Evolutionary conservation across 140 eudicot genomes (phyloP).

Genomic region (Flaveria floridana): DNA sequence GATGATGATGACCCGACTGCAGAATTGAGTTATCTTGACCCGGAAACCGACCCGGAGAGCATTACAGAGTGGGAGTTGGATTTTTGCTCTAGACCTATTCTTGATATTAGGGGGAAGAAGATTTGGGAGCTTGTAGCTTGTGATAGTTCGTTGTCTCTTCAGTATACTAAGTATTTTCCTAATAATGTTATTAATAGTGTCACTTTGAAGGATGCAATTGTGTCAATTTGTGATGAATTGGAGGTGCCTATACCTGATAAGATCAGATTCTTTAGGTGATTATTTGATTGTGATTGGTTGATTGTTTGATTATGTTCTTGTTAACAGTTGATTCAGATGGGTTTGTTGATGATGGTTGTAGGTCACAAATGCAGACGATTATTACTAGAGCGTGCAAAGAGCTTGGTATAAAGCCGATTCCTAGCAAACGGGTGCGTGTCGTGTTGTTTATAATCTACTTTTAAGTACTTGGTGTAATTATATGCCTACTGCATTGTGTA

Average conservation of each 20-base stretch:
- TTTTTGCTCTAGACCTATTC: constrained; percentile 94
- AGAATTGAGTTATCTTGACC: constrained; percentile 80
- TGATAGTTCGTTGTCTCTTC: constrained; percentile 81
- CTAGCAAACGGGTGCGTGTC: constrained; percentile 79
- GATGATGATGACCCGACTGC: constrained; percentile 83
- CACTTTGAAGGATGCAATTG: constrained; percentile 77
- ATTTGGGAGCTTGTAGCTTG: constrained; percentile 97
- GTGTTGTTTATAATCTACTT: neutral
- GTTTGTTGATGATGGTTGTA: constrained; percentile 33
- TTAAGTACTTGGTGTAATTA: neutral
- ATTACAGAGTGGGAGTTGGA: constrained; percentile 90
- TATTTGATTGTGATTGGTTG: neutral
- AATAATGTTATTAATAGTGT: constrained; percentile 91
- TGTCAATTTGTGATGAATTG: constrained; percentile 69
- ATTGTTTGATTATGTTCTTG: neutral
- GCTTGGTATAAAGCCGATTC: constrained; percentile 80
- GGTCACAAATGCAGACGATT: constrained; percentile 99
- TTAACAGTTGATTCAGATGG: neutral
- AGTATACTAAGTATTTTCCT: constrained; percentile 87
- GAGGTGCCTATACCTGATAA: constrained; percentile 91
- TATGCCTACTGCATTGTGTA: neutral
- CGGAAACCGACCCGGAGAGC: constrained; percentile 77
- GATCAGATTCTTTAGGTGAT: constrained; percentile 77
- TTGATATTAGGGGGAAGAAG: constrained; percentile 95
- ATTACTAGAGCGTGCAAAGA: constrained; percentile 87